Percentiles rank a stretch among this genome's conserved stretches.
Conservation (phyloP, 177 flowering plant species). For the Telopea speciosissima region DNA sequence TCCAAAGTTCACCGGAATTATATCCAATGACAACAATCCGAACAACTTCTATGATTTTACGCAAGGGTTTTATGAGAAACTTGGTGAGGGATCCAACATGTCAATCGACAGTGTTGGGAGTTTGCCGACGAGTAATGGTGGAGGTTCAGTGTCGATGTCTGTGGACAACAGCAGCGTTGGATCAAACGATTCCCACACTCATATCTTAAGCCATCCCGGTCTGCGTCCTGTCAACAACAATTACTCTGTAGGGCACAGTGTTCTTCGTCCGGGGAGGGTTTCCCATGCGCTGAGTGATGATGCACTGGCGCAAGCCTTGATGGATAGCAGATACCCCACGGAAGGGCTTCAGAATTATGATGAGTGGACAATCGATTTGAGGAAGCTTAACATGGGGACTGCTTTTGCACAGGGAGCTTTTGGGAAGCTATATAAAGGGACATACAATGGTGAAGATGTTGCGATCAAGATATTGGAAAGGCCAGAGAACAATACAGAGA, state of each 20-base stretch:
- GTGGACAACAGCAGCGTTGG: slow-evolving; percentile 77
- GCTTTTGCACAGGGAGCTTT: slow-evolving; percentile 88
- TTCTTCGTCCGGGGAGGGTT: slow-evolving; percentile 50
- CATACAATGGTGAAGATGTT: slow-evolving; percentile 78
- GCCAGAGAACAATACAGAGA: slow-evolving; percentile 62
- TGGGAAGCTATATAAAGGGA: slow-evolving; percentile 75
- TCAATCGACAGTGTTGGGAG: slow-evolving; percentile 42
- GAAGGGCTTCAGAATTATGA: slow-evolving; percentile 59
- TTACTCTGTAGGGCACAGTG: slow-evolving; percentile 52
- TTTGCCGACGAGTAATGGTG: slow-evolving; percentile 45
- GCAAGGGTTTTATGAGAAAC: slow-evolving; percentile 39
- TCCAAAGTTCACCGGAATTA: slow-evolving; percentile 44
- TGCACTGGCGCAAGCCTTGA: slow-evolving; percentile 63
- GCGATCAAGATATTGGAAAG: slow-evolving; percentile 78
- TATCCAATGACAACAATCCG: slow-evolving; percentile 29
- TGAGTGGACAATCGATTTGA: slow-evolving; percentile 80
- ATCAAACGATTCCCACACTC: slow-evolving; percentile 64
- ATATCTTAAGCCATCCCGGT: slow-evolving; percentile 50
- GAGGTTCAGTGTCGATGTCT: slow-evolving; percentile 69
- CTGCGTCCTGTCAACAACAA: slow-evolving; percentile 37
- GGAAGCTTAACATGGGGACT: slow-evolving; percentile 64
- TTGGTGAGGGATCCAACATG: slow-evolving; percentile 54
- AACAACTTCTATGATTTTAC: slow-evolving; percentile 38
- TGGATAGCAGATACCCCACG: slow-evolving; percentile 54
- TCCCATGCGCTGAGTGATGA: slow-evolving; percentile 57